Base-by-base conservation (phyloP, 139 green algal genomes). In the Chlamydomonas sp. region DNA sequence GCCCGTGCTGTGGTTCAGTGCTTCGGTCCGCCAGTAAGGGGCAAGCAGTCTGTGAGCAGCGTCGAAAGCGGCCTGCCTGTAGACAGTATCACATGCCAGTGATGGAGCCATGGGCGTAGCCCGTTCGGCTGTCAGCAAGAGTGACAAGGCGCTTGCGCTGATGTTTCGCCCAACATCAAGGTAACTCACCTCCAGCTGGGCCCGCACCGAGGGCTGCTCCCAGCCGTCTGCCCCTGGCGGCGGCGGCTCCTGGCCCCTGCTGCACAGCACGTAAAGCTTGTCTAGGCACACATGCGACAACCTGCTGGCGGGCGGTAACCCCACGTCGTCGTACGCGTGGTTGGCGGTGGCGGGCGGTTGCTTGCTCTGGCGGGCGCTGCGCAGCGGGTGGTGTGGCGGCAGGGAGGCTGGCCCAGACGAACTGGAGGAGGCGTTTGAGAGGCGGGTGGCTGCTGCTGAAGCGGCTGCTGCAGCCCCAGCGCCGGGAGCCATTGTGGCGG, bases 241-340 rank as follows among this genome's bases (percentile, higher is more conserved):
- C 1, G 57, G 67, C 77, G 3, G 3, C 31, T 92, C 90, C 20
- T 88, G 88, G 3, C 92, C 95, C 9, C 95, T 90, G 85, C 94
- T 94, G 90, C 94, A 97, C 72, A 98, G 85, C 71, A 97, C 94
- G 67, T 96, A 98, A 89, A 98, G 89, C 91, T 97, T 97, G 62
- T 91, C 86, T 4, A 98, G 88, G 92, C 96, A 98, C 15, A 94
- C 82, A 61, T 97, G 95, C 5, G 85, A 90, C 84, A 98, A 97
- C 71, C 93, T 94, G 61, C 75, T 90, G 76, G 72, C 80, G 60
- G 93, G 87, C 59, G 91, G 76, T 1, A 89, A 66, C 16, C 49
- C 58, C 0, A 69, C 87, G 59, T 89, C 79, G 7, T 79, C 76
- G 68, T 91, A 75, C 62, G 76, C 71, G n/a, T 85, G 73, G 0